Evolutionary conservation across 2,329 filamentous ascomycete species (phyloP).

Genomic region (Atkinsonella texensis): DNA sequence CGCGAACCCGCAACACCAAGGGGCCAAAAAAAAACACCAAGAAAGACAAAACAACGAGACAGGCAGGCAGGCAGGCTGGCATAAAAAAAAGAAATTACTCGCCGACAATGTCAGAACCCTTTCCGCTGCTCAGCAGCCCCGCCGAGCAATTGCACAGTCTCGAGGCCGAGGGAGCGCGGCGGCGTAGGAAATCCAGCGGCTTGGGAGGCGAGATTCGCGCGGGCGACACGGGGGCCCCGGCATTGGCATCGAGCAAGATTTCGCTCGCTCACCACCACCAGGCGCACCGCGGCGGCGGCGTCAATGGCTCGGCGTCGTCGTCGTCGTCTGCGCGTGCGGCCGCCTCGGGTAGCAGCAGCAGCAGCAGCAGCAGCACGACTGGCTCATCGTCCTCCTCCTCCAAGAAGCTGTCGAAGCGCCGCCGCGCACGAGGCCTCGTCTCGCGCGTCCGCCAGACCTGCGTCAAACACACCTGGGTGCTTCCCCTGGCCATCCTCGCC

Average conservation of each 20-base stretch:
- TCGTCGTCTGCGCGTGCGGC: background rate
- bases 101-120: slow-evolving; percentile 38
- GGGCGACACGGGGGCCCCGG: slow-evolving; percentile 44
- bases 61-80: no score
- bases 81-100: no score
- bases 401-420: slow-evolving; percentile 40
- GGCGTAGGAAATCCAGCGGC: slow-evolving; percentile 44
- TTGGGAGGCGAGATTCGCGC: slow-evolving; percentile 40
- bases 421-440: slow-evolving; percentile 39
- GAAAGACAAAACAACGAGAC: no score
- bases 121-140: slow-evolving; percentile 40
- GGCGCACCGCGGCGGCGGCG: slow-evolving; percentile 9
- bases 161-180: slow-evolving; percentile 27
- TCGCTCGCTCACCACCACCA: slow-evolving; percentile 21
- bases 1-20: no score
- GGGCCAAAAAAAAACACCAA: no score
- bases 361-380: background rate
- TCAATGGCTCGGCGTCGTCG: slow-evolving; percentile 6
- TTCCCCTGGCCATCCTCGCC: slow-evolving; percentile 56
- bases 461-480: slow-evolving; percentile 47
- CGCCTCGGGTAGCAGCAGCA: background rate
- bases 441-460: slow-evolving; percentile 40
- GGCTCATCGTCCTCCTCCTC: slow-evolving; percentile 14
- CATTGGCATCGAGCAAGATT: slow-evolving; percentile 39
- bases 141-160: slow-evolving; percentile 35